Evolutionary conservation across 495 filamentous ascomycete genomes (phyloP).

Genomic region (Podospora tetraspora): DNA sequence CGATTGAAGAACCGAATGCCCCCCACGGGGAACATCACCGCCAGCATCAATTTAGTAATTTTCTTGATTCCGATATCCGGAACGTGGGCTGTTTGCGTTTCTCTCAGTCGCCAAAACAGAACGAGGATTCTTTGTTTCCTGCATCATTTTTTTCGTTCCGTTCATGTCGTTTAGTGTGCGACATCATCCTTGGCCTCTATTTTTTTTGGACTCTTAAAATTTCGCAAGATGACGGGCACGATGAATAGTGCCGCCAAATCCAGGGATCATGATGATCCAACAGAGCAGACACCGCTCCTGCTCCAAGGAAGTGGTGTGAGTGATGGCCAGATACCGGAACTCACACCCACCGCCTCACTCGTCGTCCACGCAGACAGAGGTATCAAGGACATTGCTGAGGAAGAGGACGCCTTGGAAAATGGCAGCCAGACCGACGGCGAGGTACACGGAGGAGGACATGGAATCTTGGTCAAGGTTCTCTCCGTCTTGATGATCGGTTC

Average conservation of each 20-base stretch:
- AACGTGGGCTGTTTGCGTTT: too few species aligned
- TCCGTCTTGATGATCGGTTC: conserved; percentile 28
- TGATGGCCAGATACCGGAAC: neutral
- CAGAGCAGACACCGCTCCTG: conserved; percentile 10
- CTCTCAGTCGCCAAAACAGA: neutral
- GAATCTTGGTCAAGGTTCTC: conserved; percentile 22
- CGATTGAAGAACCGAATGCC: conserved; percentile 8
- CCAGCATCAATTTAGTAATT: neutral
- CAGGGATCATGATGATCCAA: neutral
- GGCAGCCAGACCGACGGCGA: neutral
- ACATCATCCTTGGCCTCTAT: neutral
- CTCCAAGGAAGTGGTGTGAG: neutral
- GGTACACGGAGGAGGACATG: neutral
- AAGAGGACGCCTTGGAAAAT: conserved; percentile 15
- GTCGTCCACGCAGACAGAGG: neutral
- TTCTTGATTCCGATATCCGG: too few species aligned
- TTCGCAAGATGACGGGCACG: neutral
- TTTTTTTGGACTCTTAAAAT: neutral
- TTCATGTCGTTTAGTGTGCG: neutral
- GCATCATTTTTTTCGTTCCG: neutral
- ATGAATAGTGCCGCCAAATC: neutral
- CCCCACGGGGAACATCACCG: neutral
- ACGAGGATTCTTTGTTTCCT: neutral
- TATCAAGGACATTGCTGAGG: conserved; percentile 9
- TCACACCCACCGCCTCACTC: neutral